Base-by-base conservation (phyloP, 2,329 filamentous ascomycete genomes). In the Endothia cerciana region DNA sequence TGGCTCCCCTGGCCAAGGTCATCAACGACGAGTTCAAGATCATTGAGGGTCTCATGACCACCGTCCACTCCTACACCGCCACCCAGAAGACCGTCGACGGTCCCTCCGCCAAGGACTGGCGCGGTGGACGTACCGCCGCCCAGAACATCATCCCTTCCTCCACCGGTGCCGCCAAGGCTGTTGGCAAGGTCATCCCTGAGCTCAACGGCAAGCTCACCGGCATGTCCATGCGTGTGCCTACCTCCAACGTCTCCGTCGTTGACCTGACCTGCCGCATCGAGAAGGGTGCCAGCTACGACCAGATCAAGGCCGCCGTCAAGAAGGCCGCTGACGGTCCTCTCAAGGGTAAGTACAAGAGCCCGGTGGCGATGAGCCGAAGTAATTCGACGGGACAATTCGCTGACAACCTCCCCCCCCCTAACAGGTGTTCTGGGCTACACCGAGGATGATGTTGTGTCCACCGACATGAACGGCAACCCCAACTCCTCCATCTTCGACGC, bases 131-230 rank as follows among this genome's bases (percentile, higher is more conserved):
- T 85, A 94, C 92, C 76, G 95, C 95, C 84, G 95, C 95, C 78
- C 92, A 97, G 88, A 98, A 99, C 91, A 98, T 98, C 88, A 98
- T 99, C 79, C 95, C 95, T 83, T 93, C 89, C 87, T 97, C 92
- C 89, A 99, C 95, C 73, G 95, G 95, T 89, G 95, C 95, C 82
- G 95, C 95, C 81, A 99, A 99, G 93, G 95, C 95, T 79, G 95
- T 99, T 85, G 95, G 95, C 85, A 99, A 99, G 91, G 95, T 98
- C 86, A 98, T 98, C 77, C 95, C 95, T 75, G 85, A 88, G 74
- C 90, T 99, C 74, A 98, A 98, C 85, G 95, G 95, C 89, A 99
- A 99, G 91, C 93, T 98, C 73, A 99, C 95, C 73, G 95, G 95
- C 85, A 98, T 99, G 95, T 88, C 95, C 77, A 95, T 99, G 91